Percentiles rank a stretch among this genome's conserved stretches.
Evolutionary conservation across 345 rosid species (phyloP).

Genomic region (Populus euphratica): DNA sequence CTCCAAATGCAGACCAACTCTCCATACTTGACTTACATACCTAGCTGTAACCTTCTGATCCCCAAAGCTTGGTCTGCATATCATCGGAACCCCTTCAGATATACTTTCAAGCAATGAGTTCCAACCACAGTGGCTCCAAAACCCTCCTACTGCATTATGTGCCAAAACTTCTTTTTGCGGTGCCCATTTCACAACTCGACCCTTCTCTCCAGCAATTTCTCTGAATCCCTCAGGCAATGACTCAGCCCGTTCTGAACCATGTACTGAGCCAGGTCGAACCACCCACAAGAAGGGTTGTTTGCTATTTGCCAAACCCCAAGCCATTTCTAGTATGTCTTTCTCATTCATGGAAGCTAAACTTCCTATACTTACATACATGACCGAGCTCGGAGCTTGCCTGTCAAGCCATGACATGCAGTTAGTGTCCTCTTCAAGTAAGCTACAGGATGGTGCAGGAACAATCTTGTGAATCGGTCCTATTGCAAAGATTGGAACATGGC

Average conservation of each 20-base stretch:
- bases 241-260: slow-evolving; percentile 3
- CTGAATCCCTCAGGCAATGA: slow-evolving; percentile 8
- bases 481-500: slow-evolving; percentile 26
- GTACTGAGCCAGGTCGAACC: slow-evolving; percentile 26
- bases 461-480: slow-evolving; percentile 14
- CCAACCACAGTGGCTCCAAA: slow-evolving; percentile 58
- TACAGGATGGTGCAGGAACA: slow-evolving; percentile 13
- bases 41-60: slow-evolving; percentile 47
- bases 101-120: slow-evolving; percentile 46
- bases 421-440: slow-evolving; percentile 37
- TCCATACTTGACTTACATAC: slow-evolving; percentile 40
- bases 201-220: slow-evolving; percentile 17
- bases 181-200: slow-evolving; percentile 49
- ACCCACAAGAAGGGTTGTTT: slow-evolving; percentile 53
- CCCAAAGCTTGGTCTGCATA: slow-evolving; percentile 36
- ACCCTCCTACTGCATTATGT: slow-evolving; percentile 44
- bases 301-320: slow-evolving; percentile 37
- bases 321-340: slow-evolving; percentile 16
- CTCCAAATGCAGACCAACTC: slow-evolving; percentile 36
- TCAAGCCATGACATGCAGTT: slow-evolving; percentile 49
- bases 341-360: slow-evolving; percentile 15
- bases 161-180: slow-evolving; percentile 45
- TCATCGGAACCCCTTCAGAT: slow-evolving; percentile 48
- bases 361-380: slow-evolving; percentile 35
- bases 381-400: slow-evolving; percentile 25